Percentiles rank a stretch among this genome's conserved stretches.
phyloP scores from a whole-genome alignment of 768 basidiomycete species.

The Russula brevipes region DNA sequence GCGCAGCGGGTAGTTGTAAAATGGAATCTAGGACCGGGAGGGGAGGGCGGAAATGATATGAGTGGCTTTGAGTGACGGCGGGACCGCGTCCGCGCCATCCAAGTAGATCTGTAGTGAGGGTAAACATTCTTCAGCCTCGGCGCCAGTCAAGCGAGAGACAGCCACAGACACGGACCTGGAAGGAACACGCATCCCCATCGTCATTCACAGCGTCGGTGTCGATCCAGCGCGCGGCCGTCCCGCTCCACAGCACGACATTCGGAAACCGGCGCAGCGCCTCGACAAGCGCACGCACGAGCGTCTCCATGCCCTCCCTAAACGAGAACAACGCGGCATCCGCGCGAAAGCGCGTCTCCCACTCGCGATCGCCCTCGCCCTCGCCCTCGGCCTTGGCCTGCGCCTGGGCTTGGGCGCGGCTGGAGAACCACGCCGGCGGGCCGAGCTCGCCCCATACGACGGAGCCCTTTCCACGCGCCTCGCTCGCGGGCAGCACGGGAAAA shows the following conservation, averaged over 20 bases:
- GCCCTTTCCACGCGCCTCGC: conserved; percentile 62
- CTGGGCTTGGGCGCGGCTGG: neutral
- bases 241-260: conserved; percentile 56
- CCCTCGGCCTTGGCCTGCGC: conserved; percentile 7
- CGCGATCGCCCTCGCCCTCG: conserved; percentile 23
- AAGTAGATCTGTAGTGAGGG: conserved; percentile 32
- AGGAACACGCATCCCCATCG: conserved; percentile 31
- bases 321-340: conserved; percentile 68
- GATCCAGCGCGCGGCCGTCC: conserved; percentile 38
- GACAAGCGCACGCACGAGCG: conserved; percentile 55
- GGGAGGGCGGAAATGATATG: conserved; percentile 78
- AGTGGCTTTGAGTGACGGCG: conserved; percentile 39
- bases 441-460: conserved; percentile 63
- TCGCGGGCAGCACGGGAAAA: conserved; percentile 68
- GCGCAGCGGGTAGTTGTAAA: conserved; percentile 29
- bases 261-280: conserved; percentile 38
- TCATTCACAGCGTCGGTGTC: conserved; percentile 28
- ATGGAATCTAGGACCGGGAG: conserved; percentile 47
- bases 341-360: conserved; percentile 39
- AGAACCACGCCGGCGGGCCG: conserved; percentile 26
- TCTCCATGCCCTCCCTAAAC: conserved; percentile 69
- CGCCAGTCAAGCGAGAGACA: neutral
- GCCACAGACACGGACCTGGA: conserved; percentile 40
- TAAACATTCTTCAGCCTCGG: neutral
- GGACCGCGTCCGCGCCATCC: conserved; percentile 21